Conservation (phyloP, 2,329 filamentous ascomycete species). For the Paecilomyces sp. region DNA sequence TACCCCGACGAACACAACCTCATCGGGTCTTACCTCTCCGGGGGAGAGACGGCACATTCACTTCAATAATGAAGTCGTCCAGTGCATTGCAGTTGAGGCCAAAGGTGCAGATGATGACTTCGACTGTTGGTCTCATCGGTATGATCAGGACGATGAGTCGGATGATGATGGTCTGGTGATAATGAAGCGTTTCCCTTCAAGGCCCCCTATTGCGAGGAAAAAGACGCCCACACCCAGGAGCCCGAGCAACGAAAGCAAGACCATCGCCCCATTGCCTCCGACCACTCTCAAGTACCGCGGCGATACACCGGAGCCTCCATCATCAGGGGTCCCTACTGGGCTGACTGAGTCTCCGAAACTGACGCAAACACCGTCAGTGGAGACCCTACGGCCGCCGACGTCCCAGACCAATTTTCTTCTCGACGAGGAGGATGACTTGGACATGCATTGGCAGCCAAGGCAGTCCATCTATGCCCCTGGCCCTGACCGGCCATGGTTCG, state of each 20-base stretch:
- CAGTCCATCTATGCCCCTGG: conserved; percentile 10
- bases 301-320: conserved; percentile 60
- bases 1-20: conserved; percentile 58
- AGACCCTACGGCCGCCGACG: conserved; percentile 67
- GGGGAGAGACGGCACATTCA: conserved; percentile 75
- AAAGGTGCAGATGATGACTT: conserved; percentile 69
- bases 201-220: conserved; percentile 44
- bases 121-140: conserved; percentile 25
- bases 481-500: conserved; percentile 23
- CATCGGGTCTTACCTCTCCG: conserved; percentile 63
- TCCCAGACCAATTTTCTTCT: conserved; percentile 60
- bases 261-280: conserved; percentile 78
- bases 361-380: conserved; percentile 73
- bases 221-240: conserved; percentile 48
- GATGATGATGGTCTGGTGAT: conserved; percentile 74
- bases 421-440: conserved; percentile 47
- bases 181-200: conserved; percentile 62
- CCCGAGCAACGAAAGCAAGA: conserved; percentile 63
- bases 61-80: conserved; percentile 92
- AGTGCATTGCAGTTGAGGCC: conserved; percentile 87
- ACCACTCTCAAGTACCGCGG: conserved; percentile 80
- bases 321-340: conserved; percentile 19
- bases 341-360: conserved; percentile 37
- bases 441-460: conserved; percentile 38
- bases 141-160: conserved; percentile 49